Percentiles rank a stretch among this genome's conserved stretches.
Conservation (phyloP, 2,329 filamentous ascomycete genomes). For the Colletotrichum abscissum region DNA sequence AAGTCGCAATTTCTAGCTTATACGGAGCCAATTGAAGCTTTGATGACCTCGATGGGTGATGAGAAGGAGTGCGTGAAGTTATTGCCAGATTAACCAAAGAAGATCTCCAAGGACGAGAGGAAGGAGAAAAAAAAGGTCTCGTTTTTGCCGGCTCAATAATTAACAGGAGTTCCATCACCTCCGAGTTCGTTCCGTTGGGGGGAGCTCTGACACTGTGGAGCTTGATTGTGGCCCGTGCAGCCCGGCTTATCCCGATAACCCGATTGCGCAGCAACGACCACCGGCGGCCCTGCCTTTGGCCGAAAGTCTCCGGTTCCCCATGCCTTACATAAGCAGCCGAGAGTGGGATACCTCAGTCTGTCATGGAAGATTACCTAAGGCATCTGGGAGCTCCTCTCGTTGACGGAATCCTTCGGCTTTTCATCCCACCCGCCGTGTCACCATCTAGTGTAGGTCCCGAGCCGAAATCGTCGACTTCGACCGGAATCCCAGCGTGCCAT, state of each 20-base stretch:
- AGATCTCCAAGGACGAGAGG: not conserved
- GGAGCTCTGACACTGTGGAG: conserved; percentile 23
- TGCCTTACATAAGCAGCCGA: not conserved
- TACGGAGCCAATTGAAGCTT: conserved; percentile 18
- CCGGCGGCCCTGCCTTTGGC: not conserved
- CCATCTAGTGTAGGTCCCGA: not conserved
- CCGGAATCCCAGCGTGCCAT: not conserved
- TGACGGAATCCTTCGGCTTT: not conserved
- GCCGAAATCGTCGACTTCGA: not conserved
- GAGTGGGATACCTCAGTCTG: no score
- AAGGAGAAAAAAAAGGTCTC: conserved; percentile 14
- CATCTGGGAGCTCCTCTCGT: not conserved
- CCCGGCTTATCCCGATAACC: conserved; percentile 31
- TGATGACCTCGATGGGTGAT: not conserved
- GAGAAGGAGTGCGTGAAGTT: not conserved
- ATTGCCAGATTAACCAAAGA: not conserved
- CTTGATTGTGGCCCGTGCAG: conserved; percentile 2
- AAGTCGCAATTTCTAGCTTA: conserved; percentile 2
- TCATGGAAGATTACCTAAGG: not conserved
- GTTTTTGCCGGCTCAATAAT: conserved; percentile 14
- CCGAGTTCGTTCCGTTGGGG: conserved; percentile 30
- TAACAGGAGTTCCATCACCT: conserved; percentile 9
- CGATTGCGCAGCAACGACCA: conserved; percentile 10
- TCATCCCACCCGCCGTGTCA: not conserved
- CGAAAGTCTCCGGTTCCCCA: not conserved